Base-by-base conservation (phyloP, 2,329 filamentous ascomycete genomes). In the Trichoderma cornu-damae region DNA sequence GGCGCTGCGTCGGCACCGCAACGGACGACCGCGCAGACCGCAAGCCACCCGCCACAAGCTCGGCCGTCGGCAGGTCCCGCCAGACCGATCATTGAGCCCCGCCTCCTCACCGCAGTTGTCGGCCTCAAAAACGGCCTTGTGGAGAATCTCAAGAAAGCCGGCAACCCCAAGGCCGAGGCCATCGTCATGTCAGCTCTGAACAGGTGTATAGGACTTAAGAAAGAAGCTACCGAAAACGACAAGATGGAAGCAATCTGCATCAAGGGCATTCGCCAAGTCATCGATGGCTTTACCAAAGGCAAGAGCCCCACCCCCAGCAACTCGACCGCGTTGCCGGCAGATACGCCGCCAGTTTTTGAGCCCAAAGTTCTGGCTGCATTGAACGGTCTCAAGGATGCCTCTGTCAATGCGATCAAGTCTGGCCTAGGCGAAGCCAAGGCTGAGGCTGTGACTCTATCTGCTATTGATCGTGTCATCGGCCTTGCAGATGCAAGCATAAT, bases 171-270 rank as follows among this genome's bases (percentile, higher is more conserved):
- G 57, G 70, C 76, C 14, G 74, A 79, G 57, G 75, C 73, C 22
- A 74, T 80, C 22, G 76, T 79, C 59, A 78, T 80, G 73, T 79
- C 77, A 6, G 79, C 79, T 11, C 69, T 81, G 60, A 80, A 80
- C 60, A 77, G 78, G 24, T 77, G 74, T 43, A 67, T 81, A 8
- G 77, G 77, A 0, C 71, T 82, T 46, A 75, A 79, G 60, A 71
- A 71, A 22, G 70, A 72, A 40, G 71, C 72, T 6, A 75, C 74
- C 0, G 75, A 75, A 40, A 74, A 75, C 53, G 73, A 77, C 35
- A 71, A 72, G 58, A 72, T 80, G 65, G 79, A 80, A 60, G 66
- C 69, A 28, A 76, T 79, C 35, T 76, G 74, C 43, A 76, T 76
- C 49, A 74, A 72, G 59, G 73, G 73, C 26, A 72, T 76, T 38